Percentiles rank a stretch among this genome's conserved stretches.
phyloP scores from a whole-genome alignment of 768 basidiomycete genomes.

The Multifurca ochricompacta region DNA sequence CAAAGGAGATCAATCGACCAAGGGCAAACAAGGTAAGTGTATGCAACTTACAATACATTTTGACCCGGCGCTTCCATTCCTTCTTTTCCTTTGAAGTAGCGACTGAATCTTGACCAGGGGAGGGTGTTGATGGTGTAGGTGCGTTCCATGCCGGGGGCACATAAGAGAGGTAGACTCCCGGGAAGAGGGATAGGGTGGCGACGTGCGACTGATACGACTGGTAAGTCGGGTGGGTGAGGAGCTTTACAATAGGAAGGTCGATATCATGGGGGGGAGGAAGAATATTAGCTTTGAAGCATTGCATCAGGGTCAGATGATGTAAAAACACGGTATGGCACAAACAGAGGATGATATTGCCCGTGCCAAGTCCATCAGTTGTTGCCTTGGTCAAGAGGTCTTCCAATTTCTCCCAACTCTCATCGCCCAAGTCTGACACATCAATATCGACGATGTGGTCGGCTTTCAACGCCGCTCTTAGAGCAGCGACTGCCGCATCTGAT shows the following conservation, averaged over 20 bases:
- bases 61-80: slow-evolving; percentile 62
- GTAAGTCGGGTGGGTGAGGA: slow-evolving; percentile 74
- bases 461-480: slow-evolving; percentile 58
- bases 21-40: slow-evolving; percentile 1
- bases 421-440: slow-evolving; percentile 49
- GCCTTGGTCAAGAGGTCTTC: slow-evolving; percentile 68
- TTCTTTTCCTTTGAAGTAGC: slow-evolving; percentile 39
- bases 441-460: slow-evolving; percentile 62
- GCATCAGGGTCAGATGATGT: slow-evolving; percentile 9
- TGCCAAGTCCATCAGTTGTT: slow-evolving; percentile 30
- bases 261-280: slow-evolving; percentile 74
- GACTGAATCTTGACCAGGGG: slow-evolving; percentile 27
- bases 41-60: slow-evolving; percentile 69
- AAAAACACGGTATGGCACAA: slow-evolving; percentile 3
- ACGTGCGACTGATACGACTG: slow-evolving; percentile 62
- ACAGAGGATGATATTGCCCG: slow-evolving; percentile 62
- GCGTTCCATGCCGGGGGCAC: slow-evolving; percentile 70
- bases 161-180: slow-evolving; percentile 66
- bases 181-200: slow-evolving; percentile 66
- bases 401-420: slow-evolving; percentile 53
- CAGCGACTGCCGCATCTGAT: slow-evolving; percentile 43
- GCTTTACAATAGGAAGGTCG: slow-evolving; percentile 61
- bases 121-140: slow-evolving; percentile 42
- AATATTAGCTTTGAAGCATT: slow-evolving; percentile 62
- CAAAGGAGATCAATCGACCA: slow-evolving; percentile 1